A percentile compares a stretch with the other conserved stretches of the same genome.
Conservation (phyloP, 306 rosid genomes). For the Quercus rubra region DNA sequence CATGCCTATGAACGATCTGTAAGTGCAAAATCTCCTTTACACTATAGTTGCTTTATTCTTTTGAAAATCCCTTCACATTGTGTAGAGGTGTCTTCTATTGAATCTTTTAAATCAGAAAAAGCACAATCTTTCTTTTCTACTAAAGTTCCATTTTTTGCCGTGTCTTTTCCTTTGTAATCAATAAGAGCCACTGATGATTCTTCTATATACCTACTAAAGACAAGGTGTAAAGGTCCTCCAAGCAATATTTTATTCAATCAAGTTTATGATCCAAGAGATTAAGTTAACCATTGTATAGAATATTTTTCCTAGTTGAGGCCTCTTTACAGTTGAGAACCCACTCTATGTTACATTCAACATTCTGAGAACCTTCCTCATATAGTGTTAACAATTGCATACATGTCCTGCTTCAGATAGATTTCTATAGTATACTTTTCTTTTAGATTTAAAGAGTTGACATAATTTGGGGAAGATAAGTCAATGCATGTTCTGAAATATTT, state of each 20-base stretch:
- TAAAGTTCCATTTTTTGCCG: not conserved
- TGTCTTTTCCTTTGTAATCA: not conserved
- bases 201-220: not conserved
- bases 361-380: not conserved
- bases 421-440: not conserved
- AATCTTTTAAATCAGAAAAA: not conserved
- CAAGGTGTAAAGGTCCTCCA: not conserved
- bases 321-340: not conserved
- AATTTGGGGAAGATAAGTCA: not conserved
- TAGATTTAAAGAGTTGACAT: not conserved
- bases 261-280: not conserved
- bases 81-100: not conserved
- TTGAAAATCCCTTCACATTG: not conserved
- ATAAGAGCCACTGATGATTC: not conserved
- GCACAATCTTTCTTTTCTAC: not conserved
- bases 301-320: not conserved
- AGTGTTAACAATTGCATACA: not conserved
- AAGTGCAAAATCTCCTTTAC: slow-evolving; percentile 19
- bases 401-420: not conserved
- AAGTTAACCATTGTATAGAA: not conserved
- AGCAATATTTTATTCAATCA: not conserved
- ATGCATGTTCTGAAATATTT: not conserved
- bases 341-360: not conserved
- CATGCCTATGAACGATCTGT: slow-evolving; percentile 76
- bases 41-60: not conserved